Evolutionary conservation across 1,284 basidiomycete genomes (phyloP), one percentile per base, ranked within the genome.

Genomic region (Irpex lacteus): DNA sequence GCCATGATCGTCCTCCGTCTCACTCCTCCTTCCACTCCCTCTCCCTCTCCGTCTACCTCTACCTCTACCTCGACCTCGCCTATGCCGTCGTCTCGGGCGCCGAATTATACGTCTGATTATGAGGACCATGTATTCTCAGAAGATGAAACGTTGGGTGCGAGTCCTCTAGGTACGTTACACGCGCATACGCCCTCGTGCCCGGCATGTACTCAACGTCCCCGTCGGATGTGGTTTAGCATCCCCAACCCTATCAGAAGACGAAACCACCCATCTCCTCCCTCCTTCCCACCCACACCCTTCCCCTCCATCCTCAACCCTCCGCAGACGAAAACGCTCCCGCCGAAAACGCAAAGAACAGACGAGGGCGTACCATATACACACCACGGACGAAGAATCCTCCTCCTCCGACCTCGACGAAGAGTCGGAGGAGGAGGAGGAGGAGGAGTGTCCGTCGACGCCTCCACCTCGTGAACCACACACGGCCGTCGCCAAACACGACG

Each of bases 1-100:
- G 74, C 75, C 1, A 70, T 66, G 38, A 66, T 77, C 19, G 67
- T 70, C 8, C 55, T 77, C 36, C 71, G 72, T 38, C 26, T 73
- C 58, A 66, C 65, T 7, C 18, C 72, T 52, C 66, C 76, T 26
- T 5, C 44, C 4, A 19, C 47, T 13, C 21, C 54, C 19, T 36
- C 65, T n/a, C 36, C 49, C 36, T 3, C 67, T 4, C n/a, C n/a
- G n/a, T 26, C 26, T 26, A 26, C 26, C 32, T 34, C 32, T 0
- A 6, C 32, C 32, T 32, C 32, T 3, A 34, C 32, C 32, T 34
- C 32, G 5, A 6, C 32, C 5, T 34, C 32, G 1, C 32, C 32
- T 34, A 34, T 5, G 1, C 5, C 32, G 32, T 34, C 32, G 32
- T 34, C 61, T 59, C 44, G 60, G n/a, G 44, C 65, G 59, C 61